Percentiles rank a stretch among this genome's conserved stretches.
phyloP scores from a whole-genome alignment of 202 grass and related monocot species.

The Digitaria exilis region DNA sequence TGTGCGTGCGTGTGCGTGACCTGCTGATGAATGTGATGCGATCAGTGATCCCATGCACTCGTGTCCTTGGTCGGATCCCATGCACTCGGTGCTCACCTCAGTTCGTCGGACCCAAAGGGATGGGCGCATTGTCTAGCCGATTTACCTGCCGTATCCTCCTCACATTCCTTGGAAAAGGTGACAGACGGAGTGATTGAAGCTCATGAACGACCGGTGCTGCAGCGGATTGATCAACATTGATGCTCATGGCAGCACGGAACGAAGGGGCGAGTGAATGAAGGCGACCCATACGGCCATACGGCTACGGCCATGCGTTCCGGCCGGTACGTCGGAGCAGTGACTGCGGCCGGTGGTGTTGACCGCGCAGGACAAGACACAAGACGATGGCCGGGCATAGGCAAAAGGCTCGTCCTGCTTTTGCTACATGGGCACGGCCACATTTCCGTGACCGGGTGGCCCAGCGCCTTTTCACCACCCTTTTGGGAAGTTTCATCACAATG shows the following conservation, averaged over 20 bases:
- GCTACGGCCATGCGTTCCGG: background rate
- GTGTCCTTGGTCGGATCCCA: background rate
- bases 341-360: background rate
- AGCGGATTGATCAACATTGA: background rate
- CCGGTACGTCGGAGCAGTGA: background rate
- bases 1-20: background rate
- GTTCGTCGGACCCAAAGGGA: background rate
- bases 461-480: conserved; percentile 44
- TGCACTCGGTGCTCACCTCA: background rate
- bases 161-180: conserved; percentile 4
- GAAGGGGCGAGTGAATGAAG: background rate
- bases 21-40: conserved; percentile 21
- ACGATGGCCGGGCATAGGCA: background rate
- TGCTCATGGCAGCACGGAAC: background rate
- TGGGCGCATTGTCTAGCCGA: background rate
- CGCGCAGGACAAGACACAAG: background rate
- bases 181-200: background rate
- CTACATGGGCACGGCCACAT: conserved; percentile 4
- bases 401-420: conserved; percentile 11
- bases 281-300: conserved; percentile 9
- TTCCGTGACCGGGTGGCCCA: conserved; percentile 10
- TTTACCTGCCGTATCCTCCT: background rate
- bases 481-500: conserved; percentile 39
- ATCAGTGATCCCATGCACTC: conserved; percentile 21
- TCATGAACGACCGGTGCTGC: background rate